These are phyloP conservation scores for Ogataea zsoltii DNA, from an alignment of 805 yeast genomes.

Conservation along the genomic window DNA sequence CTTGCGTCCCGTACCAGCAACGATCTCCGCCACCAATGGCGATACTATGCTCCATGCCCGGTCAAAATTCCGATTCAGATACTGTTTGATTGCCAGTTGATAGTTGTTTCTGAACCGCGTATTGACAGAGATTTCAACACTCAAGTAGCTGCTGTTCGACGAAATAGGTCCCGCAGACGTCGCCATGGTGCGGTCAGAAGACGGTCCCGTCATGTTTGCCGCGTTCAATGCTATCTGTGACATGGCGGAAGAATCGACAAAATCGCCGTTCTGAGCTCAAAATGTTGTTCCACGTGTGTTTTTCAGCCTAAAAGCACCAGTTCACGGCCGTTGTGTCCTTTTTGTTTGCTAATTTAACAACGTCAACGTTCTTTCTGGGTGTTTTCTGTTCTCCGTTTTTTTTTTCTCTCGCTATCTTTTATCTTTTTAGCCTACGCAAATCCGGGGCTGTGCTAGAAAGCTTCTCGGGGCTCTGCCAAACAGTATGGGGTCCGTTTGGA, in stretches of 20 bases:
- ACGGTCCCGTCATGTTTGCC: constrained; percentile 3
- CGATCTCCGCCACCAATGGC: constrained; percentile 23
- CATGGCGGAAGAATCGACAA: constrained; percentile 9
- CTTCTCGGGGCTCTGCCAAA: too few species aligned
- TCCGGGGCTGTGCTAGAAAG: constrained; percentile 1
- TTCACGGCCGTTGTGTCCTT: too few species aligned
- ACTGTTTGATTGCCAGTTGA: constrained; percentile 43
- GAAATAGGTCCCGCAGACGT: constrained; percentile 2
- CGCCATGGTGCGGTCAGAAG: neutral
- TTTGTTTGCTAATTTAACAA: neutral
- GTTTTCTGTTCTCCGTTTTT: neutral
- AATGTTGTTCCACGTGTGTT: neutral
- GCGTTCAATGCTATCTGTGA: constrained; percentile 18
- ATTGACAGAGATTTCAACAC: constrained; percentile 17
- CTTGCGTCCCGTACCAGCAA: constrained; percentile 5
- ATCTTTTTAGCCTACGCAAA: constrained; percentile 1
- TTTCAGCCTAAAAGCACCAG: too few species aligned
- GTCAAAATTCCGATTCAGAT: constrained; percentile 36
- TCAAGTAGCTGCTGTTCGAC: constrained; percentile 9
- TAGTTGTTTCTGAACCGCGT: constrained; percentile 28
- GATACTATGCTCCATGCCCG: constrained; percentile 29
- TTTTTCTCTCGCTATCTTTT: constrained; percentile 2
- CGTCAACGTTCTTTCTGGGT: neutral
- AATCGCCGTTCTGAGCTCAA: too few species aligned
- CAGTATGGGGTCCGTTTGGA: too few species aligned